Evolutionary conservation across 1,284 basidiomycete genomes (phyloP), one percentile per base, ranked within the genome.

Genomic region (Cryptococcus depauperatus): DNA sequence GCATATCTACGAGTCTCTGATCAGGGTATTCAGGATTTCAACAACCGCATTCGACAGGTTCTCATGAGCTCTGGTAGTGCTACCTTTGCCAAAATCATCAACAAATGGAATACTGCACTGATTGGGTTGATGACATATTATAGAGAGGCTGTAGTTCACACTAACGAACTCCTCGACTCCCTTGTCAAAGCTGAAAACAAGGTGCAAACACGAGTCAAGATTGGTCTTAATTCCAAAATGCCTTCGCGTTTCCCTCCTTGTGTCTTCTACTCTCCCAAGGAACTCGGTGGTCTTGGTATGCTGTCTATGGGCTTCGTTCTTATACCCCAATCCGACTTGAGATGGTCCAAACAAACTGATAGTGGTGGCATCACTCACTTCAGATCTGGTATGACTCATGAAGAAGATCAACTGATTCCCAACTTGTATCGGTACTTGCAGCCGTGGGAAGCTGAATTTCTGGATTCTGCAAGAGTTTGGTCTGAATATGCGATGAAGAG

Each of bases 401-500:
- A 95, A 62, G 86, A 91, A 64, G 87, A 91, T 61, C 87, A 91
- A 61, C 78, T 93, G 33, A 96, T 97, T 65, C 93, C 93, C 29
- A 97, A 96, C 71, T 70, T 98, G 71, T 98, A 96, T 74, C 88
- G 93, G 46, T 98, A 98, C 73, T 79, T 98, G 19, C 89, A 96
- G 64, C 93, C 93, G 23, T 98, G 95, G 95, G 91, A 97, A 68
- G 88, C 93, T 1, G 95, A 99, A 70, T 98, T 99, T 75, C 72
- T 95, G 54, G 95, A 99, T 68, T 95, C 90, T 5, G 91, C 91
- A 32, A 88, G 95, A 54, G 95, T 98, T 23, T 99, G 95, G 95
- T 89, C 87, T 3, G 95, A 99, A 72, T 98, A 99, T 69, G 95
- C 95, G 0, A 88, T 96, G 87, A 99, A 98, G 78, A 78, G 95